A percentile compares a stretch with the other conserved stretches of the same genome.
Conservation (phyloP, 306 rosid species). For the Phaseolus lunatus region DNA sequence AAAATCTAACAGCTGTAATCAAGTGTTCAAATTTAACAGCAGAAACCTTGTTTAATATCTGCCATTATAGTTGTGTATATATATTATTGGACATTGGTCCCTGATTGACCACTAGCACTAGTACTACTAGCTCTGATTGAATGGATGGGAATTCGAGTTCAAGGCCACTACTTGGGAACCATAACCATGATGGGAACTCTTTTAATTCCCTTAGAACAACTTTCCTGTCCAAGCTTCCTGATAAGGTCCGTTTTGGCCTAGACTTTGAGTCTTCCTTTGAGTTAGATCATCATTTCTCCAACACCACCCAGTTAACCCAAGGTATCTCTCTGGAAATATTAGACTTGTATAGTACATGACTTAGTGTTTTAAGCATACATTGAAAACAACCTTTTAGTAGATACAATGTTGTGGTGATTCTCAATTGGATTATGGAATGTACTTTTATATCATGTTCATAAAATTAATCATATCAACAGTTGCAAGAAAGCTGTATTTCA, state of each 20-base stretch:
- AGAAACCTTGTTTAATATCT: not conserved
- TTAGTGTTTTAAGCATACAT: not conserved
- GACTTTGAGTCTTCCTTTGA: constrained; percentile 54
- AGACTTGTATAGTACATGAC: not conserved
- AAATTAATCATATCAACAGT: not conserved
- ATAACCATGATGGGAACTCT: constrained; percentile 11
- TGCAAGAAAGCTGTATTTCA: not conserved
- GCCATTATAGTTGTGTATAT: no score
- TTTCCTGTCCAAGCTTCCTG: constrained; percentile 59
- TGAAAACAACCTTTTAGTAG: not conserved
- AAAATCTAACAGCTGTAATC: not conserved
- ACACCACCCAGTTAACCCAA: constrained; percentile 45
- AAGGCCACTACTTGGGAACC: constrained; percentile 30
- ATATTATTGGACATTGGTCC: constrained; percentile 7
- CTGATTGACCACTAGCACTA: not conserved
- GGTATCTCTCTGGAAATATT: constrained; percentile 40
- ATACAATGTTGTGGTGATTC: not conserved
- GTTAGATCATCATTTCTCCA: constrained; percentile 43
- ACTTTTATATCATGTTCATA: not conserved
- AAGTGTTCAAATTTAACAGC: not conserved
- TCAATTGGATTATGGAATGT: not conserved
- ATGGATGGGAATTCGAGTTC: constrained; percentile 30
- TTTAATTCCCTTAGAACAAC: constrained; percentile 39
- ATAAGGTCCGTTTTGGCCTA: constrained; percentile 52
- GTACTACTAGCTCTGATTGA: not conserved